phyloP scores from a whole-genome alignment of 306 rosid species.

The Ziziphus jujuba region DNA sequence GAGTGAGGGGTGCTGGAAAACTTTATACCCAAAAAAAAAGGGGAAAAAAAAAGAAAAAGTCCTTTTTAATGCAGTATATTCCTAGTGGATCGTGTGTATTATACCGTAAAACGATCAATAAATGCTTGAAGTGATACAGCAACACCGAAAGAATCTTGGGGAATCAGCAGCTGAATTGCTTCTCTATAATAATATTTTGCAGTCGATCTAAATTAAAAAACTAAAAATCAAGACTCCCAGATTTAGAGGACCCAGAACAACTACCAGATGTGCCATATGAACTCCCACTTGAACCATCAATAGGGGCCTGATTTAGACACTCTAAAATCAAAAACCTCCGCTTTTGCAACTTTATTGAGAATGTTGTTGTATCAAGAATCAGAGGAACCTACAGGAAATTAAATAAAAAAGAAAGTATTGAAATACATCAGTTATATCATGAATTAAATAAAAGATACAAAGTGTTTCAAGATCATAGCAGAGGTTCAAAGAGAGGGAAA shows the following conservation, averaged over 20 bases:
- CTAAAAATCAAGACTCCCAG: constrained; percentile 70
- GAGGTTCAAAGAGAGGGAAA: neutral
- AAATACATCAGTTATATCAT: too few species aligned
- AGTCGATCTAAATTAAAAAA: neutral
- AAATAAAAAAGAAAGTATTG: constrained; percentile 1
- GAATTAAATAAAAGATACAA: neutral
- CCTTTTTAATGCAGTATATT: too few species aligned
- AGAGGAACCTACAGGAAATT: constrained; percentile 56
- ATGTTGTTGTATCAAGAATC: constrained; percentile 75
- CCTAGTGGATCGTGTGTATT: too few species aligned
- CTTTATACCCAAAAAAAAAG: too few species aligned
- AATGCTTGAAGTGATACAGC: neutral
- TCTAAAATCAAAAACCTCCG: constrained; percentile 76
- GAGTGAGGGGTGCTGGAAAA: too few species aligned
- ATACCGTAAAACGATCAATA: neutral
- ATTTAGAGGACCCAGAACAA: constrained; percentile 65
- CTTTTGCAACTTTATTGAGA: constrained; percentile 77
- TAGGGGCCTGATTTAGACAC: constrained; percentile 87
- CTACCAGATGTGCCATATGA: constrained; percentile 72
- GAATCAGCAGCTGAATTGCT: neutral
- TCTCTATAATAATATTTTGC: neutral
- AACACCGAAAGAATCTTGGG: neutral
- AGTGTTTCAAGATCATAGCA: neutral
- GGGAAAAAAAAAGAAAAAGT: too few species aligned
- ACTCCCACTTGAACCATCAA: constrained; percentile 70